Base-by-base conservation (phyloP, 352 stramenopile genomes). In the Phytophthora nicotianae region DNA sequence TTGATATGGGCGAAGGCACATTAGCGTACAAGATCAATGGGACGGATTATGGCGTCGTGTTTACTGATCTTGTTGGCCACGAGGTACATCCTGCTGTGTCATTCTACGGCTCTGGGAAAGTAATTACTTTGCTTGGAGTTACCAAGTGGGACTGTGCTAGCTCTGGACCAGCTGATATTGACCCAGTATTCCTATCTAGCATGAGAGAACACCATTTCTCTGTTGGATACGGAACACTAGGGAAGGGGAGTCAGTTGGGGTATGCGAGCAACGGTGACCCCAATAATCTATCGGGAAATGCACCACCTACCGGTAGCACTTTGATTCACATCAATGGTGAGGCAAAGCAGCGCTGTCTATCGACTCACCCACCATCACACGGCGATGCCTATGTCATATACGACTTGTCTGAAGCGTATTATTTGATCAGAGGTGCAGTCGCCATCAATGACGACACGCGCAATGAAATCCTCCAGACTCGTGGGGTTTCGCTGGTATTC, bases 11-110 rank as follows among this genome's bases (percentile, higher is more conserved):
- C 9, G 86, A 91, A 79, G 86, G 88, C 10, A 96, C 86, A 7
- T 57, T 97, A 47, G 72, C 77, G 7, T 97, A 92, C 74, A 93
- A 90, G 66, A 94, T 97, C 65, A 98, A 98, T 50, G 83, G 90
- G 16, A 93, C 81, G 0, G 89, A 97, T 41, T 90, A 96, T 59
- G 88, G 88, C 4, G 81, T 91, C 8, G 88, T 91, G 1, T 96
- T 96, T 57, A 94, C 83, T 1, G 86, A 96, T 62, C 62, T 96
- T 7, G 62, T 65, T 21, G 88, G 88, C 0, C 83, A 93, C 40
- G 86, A 96, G 74, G 80, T 96, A 14, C 91, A 91, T 58, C 88
- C 88, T 43, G 88, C 88, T 27, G 88, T 96, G 13, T 95, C 86
- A 13, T 96, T 96, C 40, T 96, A 96, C 51, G 88, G 88, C n/a